These are phyloP conservation scores for Pistacia vera DNA, from an alignment of 345 rosid species.

Conservation along the genomic window DNA sequence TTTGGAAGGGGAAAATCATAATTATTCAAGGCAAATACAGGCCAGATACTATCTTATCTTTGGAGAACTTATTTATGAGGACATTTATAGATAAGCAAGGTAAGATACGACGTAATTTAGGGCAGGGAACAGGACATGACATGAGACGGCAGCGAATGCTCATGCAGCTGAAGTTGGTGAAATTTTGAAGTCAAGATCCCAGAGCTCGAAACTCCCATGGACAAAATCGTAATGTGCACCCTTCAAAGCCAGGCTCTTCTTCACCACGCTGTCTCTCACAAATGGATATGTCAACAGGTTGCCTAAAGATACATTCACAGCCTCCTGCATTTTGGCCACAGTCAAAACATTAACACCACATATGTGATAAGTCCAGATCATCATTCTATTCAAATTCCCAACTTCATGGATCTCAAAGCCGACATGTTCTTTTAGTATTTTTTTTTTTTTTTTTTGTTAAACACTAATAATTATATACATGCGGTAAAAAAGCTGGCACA, in stretches of 20 bases:
- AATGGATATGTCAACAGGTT: constrained; percentile 77
- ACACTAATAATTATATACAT: neutral
- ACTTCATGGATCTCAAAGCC: neutral
- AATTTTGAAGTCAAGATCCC: constrained; percentile 71
- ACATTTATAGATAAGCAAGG: constrained; percentile 2
- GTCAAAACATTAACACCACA: too few species aligned
- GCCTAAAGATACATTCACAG: constrained; percentile 77
- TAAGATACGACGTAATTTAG: neutral
- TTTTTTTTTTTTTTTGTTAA: too few species aligned
- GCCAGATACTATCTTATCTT: neutral
- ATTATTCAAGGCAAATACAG: neutral
- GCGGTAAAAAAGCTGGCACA: neutral
- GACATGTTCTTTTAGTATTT: too few species aligned
- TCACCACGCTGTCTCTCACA: constrained; percentile 69
- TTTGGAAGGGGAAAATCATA: neutral
- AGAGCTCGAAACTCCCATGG: constrained; percentile 64
- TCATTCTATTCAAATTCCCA: neutral
- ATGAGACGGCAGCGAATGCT: neutral
- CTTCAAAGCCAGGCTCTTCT: constrained; percentile 48
- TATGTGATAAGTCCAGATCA: neutral
- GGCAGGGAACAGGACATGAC: neutral
- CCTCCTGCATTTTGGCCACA: constrained; percentile 48
- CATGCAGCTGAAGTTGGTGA: constrained; percentile 37
- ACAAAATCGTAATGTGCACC: constrained; percentile 85
- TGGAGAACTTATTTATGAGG: neutral